Evolutionary conservation across 345 rosid genomes (phyloP), one percentile per base, ranked within the genome.

Genomic region (Populus davidiana): DNA sequence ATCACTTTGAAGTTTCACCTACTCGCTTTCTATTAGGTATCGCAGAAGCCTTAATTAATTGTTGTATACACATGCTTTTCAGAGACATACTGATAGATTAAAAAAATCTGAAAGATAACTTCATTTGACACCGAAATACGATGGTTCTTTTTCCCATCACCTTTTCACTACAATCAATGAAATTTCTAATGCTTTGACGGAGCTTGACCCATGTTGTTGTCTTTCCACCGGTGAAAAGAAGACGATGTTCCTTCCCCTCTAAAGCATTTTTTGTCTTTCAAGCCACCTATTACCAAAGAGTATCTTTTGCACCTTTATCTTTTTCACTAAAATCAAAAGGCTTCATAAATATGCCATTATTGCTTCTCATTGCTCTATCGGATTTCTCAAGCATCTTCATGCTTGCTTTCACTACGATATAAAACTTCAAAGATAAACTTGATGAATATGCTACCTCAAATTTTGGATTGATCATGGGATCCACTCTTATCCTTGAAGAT

Each of bases 221-320:
- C 76, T 72, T 66, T 72, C 49, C 49, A n/a, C 23, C 16, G 52
- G 76, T n/a, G 67, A 61, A 73, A 73, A 61, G 76, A 73, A 41
- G 76, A 73, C 25, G 66, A 63, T 62, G 77, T 63, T 41, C 63
- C 63, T 21, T 54, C 33, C 61, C 41, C 76, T 41, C 54, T 35
- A 18, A 72, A 78, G 68, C 47, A 66, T 27, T 49, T 66, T 73
- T 78, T 73, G 73, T 78, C 81, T 72, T 73, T 67, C 50, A 54
- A 17, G 33, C 72, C 29, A 38, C 69, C 67, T 69, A 43, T 63
- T 69, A 74, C 27, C 38, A 39, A 41, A 72, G 62, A 23, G 36
- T 73, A 67, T 72, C 77, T 67, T 73, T 72, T 17, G 2, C 18
- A 16, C 31, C 67, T 73, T 64, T 39, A 21, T 56, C 50, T 39